These are phyloP conservation scores for Corchorus olitorius DNA, from an alignment of 345 rosid genomes.

Conservation along the genomic window DNA sequence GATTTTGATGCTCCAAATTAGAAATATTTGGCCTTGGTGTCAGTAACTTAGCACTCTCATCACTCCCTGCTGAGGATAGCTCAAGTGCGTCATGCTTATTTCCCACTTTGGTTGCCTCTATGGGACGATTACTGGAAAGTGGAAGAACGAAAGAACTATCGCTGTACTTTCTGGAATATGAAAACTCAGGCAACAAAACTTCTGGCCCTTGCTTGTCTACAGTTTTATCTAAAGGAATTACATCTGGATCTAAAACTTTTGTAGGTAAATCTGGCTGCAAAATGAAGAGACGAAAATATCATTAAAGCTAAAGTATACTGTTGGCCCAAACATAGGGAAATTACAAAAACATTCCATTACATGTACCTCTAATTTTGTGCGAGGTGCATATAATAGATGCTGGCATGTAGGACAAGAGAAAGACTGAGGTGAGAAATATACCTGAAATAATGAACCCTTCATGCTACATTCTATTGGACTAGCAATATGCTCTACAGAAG, in stretches of 20 bases:
- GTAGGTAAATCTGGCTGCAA: slow-evolving; percentile 55
- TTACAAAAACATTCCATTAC: not conserved
- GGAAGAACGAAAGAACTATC: slow-evolving; percentile 36
- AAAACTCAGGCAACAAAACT: slow-evolving; percentile 31
- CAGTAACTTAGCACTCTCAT: slow-evolving; percentile 38
- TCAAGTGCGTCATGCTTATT: slow-evolving; percentile 41
- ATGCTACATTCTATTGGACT: slow-evolving; percentile 41
- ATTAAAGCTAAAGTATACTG: slow-evolving; percentile 24
- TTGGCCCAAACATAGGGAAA: slow-evolving; percentile 1
- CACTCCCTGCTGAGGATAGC: slow-evolving; percentile 37
- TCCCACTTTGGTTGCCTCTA: slow-evolving; percentile 34
- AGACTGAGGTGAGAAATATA: slow-evolving; percentile 34
- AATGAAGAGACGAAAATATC: slow-evolving; percentile 23
- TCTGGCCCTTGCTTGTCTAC: slow-evolving; percentile 37
- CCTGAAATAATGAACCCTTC: slow-evolving; percentile 52
- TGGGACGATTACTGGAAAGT: slow-evolving; percentile 32
- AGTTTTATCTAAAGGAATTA: slow-evolving; percentile 43
- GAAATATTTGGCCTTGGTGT: slow-evolving; percentile 29
- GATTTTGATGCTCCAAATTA: slow-evolving; percentile 42
- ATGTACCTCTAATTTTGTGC: slow-evolving; percentile 5
- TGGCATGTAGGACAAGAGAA: not conserved
- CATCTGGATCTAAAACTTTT: slow-evolving; percentile 43
- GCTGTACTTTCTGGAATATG: slow-evolving; percentile 32
- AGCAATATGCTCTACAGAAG: slow-evolving; percentile 44
- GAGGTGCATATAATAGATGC: slow-evolving; percentile 1